Evolutionary conservation across 345 rosid species (phyloP), one percentile per base, ranked within the genome.

Genomic region (Boechera divaricarpa): DNA sequence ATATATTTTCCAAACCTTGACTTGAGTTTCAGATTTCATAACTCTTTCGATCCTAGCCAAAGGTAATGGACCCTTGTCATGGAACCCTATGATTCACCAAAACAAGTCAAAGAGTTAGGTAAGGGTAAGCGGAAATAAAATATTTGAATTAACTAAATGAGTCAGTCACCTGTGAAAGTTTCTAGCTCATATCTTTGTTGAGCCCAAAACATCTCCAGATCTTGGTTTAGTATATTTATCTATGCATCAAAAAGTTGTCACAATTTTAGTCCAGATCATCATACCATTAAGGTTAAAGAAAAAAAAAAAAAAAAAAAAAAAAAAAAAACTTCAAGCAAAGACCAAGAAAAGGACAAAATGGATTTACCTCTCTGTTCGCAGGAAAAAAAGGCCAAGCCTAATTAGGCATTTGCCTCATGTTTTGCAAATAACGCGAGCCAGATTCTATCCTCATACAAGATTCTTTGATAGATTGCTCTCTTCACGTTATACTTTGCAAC

Each of bases 1-100:
- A 5, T 11, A 5, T 7, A 10, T 21, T 52, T 51, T 28, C 29
- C 29, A 28, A 51, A 67, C 35, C 72, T 51, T 36, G 60, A 67
- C 60, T 12, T 67, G 2, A 35, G 48, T 60, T 52, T 67, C 33
- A 2, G 48, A 67, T 52, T 67, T 67, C 58, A 52, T 67, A 24
- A 67, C 13, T 52, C 5, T 7, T 67, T 67, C 52, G 3, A 52
- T 26, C 62, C 38, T 53, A n/a, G 51, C 13, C 15, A 38, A 7
- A 7, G 72, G 38, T 9, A 53, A 53, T 28, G 29, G 29, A 32
- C 3, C 62, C 10, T 3, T n/a, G 7, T 18, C 21, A 1, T 45
- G 39, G 4, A 31, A 31, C 5, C 16, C 38, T 53, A 5, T 21
- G 13, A 26, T 38, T 13, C 21, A 68, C 51, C 49, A 15, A 53